Base-by-base conservation (phyloP, 2,329 filamentous ascomycete species). In the Calycina marina region DNA sequence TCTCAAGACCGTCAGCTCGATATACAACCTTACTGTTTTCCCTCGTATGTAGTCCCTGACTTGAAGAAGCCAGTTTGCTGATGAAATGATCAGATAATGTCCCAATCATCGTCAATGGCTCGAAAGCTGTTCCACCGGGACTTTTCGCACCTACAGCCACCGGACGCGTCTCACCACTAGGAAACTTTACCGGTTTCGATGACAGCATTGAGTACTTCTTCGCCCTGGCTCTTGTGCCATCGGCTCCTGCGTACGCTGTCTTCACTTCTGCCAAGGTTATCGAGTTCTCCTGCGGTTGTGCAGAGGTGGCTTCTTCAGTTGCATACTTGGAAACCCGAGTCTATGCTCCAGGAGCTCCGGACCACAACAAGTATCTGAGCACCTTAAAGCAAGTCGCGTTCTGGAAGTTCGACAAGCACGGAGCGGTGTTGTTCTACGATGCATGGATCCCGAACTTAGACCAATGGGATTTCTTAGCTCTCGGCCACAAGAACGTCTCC, bases 161-260 rank as follows among this genome's bases (percentile, higher is more conserved):
- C 5, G 59, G 59, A 11, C 49, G 59, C 2, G 53, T 61, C 34
- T 49, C 54, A 6, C 59, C 59, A 3, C 44, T 61, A 8, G 59
- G 59, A 36, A 54, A 58, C 27, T 62, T 61, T 40, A 47, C 44
- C 10, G 53, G 53, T 8, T 60, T 60, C 32, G 49, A 57, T 24
- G 54, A 60, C 28, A 57, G 53, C 12, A 56, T 58, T 32, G 58
- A 61, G 45, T 60, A 60, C 41, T 62, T 62, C 42, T 61, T 61
- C 36, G 56, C 56, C 5, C 46, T 62, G 5, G 50, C 59, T 3
- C 56, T 56, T 1, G 37, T 54, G 4, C 52, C 56, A 2, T 40
- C 36, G 14, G 49, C 52, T 6, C 49, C 49, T 6, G 30, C 39
- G 8, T 40, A 40, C 28, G 34, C 31, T 10, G 49, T 51, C 24